Base-by-base conservation (phyloP, 805 yeast genomes). In the Candida golubevii region DNA sequence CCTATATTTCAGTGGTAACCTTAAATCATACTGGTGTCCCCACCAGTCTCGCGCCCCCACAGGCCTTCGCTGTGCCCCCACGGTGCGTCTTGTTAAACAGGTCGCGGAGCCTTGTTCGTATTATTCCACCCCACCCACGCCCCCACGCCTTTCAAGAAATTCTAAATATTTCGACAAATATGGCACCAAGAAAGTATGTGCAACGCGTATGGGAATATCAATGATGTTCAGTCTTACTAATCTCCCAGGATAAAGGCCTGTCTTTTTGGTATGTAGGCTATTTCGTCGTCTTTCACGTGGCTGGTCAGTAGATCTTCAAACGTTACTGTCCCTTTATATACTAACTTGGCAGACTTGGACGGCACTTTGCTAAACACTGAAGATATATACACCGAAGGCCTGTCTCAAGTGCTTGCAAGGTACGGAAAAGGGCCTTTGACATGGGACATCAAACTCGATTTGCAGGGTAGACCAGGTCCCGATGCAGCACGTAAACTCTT, bases 321-420 rank as follows among this genome's bases (percentile, higher is more conserved):
- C 23, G 23, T 18, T 18, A 29, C 6, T 12, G 6, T 12, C 32
- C 32, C n/a, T 10, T 3, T 4, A 12, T 27, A 26, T 50, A 48
- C 59, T 43, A 46, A 54, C 60, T 38, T 33, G 23, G 29, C 38
- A 71, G 96, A 88, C 72, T 87, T 93, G 98, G 99, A 93, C 62
- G 99, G 99, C 1, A 77, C 95, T 23, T 72, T 93, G 50, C 78
- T 93, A 59, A 88, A 90, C 67, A 86, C 97, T 4, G 99, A 93
- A 65, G 95, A 87, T 52, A 73, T 90, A 44, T 93, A 93, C 63
- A 91, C 99, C 1, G 79, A 80, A 45, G 85, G 87, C 3, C 71
- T 87, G 29, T 78, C 85, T 39, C 83, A 80, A 42, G 63, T 87
- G 2, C 71, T 93, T 26, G 78, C 79, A 11, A 69, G 72, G 43